Base-by-base conservation (phyloP, 73 alveolate species). In the Effrenium voratum region DNA sequence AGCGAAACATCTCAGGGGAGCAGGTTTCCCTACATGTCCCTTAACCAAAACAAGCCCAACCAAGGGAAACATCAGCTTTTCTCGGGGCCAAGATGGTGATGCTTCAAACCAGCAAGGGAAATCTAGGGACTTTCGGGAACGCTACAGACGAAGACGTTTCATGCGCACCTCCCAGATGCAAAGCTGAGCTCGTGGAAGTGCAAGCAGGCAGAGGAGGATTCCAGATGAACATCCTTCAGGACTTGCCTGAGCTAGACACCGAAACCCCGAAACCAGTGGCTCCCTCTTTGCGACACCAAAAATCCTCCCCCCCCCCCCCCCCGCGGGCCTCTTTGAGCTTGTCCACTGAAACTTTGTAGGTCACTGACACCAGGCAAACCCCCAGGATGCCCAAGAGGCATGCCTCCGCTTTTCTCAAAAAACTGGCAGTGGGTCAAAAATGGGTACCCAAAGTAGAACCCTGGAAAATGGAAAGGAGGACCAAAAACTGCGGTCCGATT, bases 211-310 rank as follows among this genome's bases (percentile, higher is more conserved):
- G 30, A 87, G 83, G 63, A 59, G 41, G 47, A 68, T 38, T 26
- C 95, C 95, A 6, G 34, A 63, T 38, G 63, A 63, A 84, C 95
- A 87, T 30, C 95, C 95, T 66, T 87, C 95, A 47, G 63, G 84
- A 36, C 46, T 68, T 13, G 95, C 95, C 84, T 87, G 85, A 34
- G 44, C 32, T 52, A 8, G 63, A 8, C n/a, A 52, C 26, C 63
- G 8, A 8, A 19, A 52, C 63, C 63, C 63, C 8, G 19, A 52
- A 52, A 52, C 19, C 63, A 52, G 8, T 52, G 63, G 63, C 26
- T 52, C 63, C 26, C 19, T 52, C 19, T 52, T 19, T 8, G 8
- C 63, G 63, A 19, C 8, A 19, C 19, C 63, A 38, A 41, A 66
- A 66, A 66, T 0, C 40, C 1, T n/a, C 79, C 30, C 40, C 16